Conservation (phyloP, 2,329 filamentous ascomycete species). For the Fusarium phyllophilum region DNA sequence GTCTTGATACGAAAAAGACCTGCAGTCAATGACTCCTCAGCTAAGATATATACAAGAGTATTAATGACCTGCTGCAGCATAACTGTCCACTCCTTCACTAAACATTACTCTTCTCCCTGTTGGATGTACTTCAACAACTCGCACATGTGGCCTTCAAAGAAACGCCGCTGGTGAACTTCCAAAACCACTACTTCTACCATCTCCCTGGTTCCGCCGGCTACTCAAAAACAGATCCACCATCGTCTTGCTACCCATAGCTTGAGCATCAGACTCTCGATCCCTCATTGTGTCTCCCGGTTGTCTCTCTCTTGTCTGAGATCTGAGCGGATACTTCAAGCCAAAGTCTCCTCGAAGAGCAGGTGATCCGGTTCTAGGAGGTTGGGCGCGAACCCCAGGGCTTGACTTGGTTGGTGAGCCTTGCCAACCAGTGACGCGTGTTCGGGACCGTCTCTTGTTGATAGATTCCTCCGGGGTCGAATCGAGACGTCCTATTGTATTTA, state of each 20-base stretch:
- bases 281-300: background rate
- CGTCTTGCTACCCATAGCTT: conserved; percentile 57
- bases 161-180: conserved; percentile 48
- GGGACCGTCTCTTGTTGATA: conserved; percentile 34
- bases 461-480: conserved; percentile 31
- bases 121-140: background rate
- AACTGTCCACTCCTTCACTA: background rate
- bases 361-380: conserved; percentile 23
- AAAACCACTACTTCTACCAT: conserved; percentile 46
- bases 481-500: conserved; percentile 38
- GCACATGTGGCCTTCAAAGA: conserved; percentile 35
- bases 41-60: conserved; percentile 26
- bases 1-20: background rate
- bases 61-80: background rate
- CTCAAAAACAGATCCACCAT: conserved; percentile 67
- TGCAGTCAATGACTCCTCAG: background rate
- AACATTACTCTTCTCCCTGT: background rate
- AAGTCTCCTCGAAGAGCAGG: conserved; percentile 1
- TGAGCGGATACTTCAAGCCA: conserved; percentile 4
- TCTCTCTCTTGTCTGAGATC: background rate
- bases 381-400: conserved; percentile 39
- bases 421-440: conserved; percentile 29
- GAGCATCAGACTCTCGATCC: conserved; percentile 43
- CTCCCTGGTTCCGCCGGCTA: conserved; percentile 56
- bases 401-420: conserved; percentile 43